Evolutionary conservation across 164 flowering plant species (phyloP), one percentile per base, ranked within the genome.

Genomic region (Sextonia rubra): DNA sequence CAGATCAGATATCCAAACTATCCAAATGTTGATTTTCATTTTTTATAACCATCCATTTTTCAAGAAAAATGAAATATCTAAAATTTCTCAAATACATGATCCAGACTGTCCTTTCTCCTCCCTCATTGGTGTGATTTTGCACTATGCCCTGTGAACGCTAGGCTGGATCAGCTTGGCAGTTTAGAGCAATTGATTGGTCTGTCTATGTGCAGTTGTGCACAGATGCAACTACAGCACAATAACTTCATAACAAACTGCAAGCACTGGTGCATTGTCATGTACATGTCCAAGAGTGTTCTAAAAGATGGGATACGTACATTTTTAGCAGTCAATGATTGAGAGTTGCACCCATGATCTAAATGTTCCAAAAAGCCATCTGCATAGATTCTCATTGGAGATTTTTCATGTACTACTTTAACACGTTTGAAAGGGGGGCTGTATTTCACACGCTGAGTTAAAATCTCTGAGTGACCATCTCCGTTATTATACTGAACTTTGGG

Each of bases 391-490:
- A 60, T 71, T 68, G 84, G 77, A 24, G 74, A 67, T 52, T 73
- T 86, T 66, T 82, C 93, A 62, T 80, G 81, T 75, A 84, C 92
- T 66, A 78, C 69, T 83, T 86, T 91, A 60, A 81, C 68, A 71
- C 92, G 82, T 75, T 91, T 91, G 62, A 81, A 80, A 69, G 82
- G 76, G 67, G 88, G 85, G 71, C 81, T 76, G n/a, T 78, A 74
- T 68, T 66, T 86, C 52, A 80, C 80, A 80, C 68, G 78, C 24
- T 73, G 69, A 77, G 72, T 44, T 2, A 37, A 64, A 52, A 75
- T 56, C 60, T 68, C 56, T 14, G 64, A 65, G 26, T 73, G 71
- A 17, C 71, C 72, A 63, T 73, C 75, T 47, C 70, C 78, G 49
- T 23, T 74, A 72, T 74, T 79, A 12, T 76, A 77, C 66, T 74